These are phyloP conservation scores for Hansenula anomala DNA, from an alignment of 1,139 yeast genomes.

Conservation along the genomic window DNA sequence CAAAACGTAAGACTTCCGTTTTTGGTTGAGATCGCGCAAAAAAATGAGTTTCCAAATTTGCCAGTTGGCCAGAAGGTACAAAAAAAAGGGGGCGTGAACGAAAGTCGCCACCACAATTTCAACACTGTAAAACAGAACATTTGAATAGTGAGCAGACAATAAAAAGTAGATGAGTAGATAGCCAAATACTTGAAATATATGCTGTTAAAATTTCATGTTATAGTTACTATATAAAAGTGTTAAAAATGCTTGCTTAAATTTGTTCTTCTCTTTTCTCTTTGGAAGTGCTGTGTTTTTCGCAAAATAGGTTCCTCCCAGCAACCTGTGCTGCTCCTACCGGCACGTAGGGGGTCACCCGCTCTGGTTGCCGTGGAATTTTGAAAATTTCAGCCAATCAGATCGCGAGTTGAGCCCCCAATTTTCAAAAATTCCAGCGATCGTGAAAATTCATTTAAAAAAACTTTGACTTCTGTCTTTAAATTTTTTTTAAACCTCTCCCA, in stretches of 20 bases:
- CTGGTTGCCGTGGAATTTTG: neutral
- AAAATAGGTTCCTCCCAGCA: neutral
- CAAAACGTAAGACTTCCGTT: too few species aligned
- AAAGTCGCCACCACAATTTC: neutral
- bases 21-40: too few species aligned
- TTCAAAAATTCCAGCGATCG: slow-evolving; percentile 4
- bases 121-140: neutral
- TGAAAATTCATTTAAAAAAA: slow-evolving; percentile 1
- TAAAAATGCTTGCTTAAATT: too few species aligned
- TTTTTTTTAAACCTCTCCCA: neutral
- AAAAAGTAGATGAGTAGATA: neutral
- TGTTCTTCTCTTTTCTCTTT: too few species aligned
- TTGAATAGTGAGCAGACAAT: neutral
- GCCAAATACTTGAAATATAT: neutral
- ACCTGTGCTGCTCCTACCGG: neutral
- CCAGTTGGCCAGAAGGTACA: too few species aligned
- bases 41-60: too few species aligned
- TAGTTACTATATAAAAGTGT: too few species aligned
- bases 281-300: neutral
- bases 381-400: slow-evolving; percentile 8
- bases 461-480: neutral
- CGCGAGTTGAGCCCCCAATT: neutral
- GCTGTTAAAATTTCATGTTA: neutral
- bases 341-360: neutral
- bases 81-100: too few species aligned